A percentile compares a stretch with the other conserved stretches of the same genome.
Evolutionary conservation across 2,329 filamentous ascomycete genomes (phyloP).

Genomic region (Teratosphaeriaceae sp.): DNA sequence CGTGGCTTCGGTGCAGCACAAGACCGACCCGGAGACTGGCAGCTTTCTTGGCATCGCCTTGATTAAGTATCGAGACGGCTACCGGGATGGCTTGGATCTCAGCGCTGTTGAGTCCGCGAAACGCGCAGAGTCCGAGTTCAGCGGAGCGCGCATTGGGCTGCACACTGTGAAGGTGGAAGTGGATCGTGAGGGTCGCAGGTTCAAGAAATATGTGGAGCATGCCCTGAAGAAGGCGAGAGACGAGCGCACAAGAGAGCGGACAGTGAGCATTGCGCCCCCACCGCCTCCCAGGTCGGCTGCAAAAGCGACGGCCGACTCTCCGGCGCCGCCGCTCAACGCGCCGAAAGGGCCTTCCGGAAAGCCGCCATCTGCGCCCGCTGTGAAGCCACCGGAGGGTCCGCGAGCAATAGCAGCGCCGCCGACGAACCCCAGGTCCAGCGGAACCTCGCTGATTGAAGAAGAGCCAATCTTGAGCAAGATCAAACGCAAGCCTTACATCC

Average conservation of each 20-base stretch:
- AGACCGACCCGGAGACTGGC: constrained; percentile 89
- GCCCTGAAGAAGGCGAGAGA: constrained; percentile 63
- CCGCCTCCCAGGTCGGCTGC: constrained; percentile 19
- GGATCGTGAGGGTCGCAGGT: constrained; percentile 81
- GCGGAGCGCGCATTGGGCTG: constrained; percentile 72
- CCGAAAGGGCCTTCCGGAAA: constrained; percentile 74
- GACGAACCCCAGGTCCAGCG: constrained; percentile 10
- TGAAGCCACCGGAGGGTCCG: constrained; percentile 24
- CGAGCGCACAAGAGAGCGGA: constrained; percentile 43
- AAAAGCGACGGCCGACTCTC: constrained; percentile 36
- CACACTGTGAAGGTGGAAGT: constrained; percentile 74
- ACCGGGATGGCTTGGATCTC: constrained; percentile 47
- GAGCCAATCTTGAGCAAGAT: constrained; percentile 63
- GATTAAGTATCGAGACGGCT: constrained; percentile 76
- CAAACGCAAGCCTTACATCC: constrained; percentile 78
- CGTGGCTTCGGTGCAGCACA: constrained; percentile 84
- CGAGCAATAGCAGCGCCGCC: constrained; percentile 30
- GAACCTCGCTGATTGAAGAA: constrained; percentile 54
- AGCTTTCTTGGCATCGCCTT: constrained; percentile 91
- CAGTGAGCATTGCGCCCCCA: constrained; percentile 28
- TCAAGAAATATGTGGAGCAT: constrained; percentile 68
- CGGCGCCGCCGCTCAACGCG: constrained; percentile 71
- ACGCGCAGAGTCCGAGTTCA: constrained; percentile 68
- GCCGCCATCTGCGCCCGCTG: constrained; percentile 15
- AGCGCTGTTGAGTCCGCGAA: constrained; percentile 75